Base-by-base conservation (phyloP, 2,329 filamentous ascomycete species). In the Hymenoscyphus linearis region DNA sequence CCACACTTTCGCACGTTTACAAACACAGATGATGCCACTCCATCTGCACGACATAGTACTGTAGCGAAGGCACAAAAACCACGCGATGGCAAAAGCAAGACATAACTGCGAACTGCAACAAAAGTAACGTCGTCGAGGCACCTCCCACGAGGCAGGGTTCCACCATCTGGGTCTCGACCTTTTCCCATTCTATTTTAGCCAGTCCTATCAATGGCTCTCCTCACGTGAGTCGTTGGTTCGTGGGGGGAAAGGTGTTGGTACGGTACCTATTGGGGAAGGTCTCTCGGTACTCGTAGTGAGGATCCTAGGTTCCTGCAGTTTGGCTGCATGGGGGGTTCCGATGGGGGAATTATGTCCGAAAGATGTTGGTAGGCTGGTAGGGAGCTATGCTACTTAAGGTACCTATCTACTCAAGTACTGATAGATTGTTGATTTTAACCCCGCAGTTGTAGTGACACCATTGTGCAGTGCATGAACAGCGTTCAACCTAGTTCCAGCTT, bases 31-130 rank as follows among this genome's bases (percentile, higher is more conserved):
- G 37, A 40, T 47, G 40, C 40, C n/a, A 22, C 40, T 27, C 18
- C 53, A 55, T 25, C 53, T 55, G 53, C 53, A 36, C 35, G 35
- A 36, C 35, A 36, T 36, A 56, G 36, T 37, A 56, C 52, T n/a
- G 31, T 27, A 25, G 16, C 31, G 31, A 31, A 31, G 31, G 31
- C 31, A 31, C 31, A 31, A 31, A 31, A 31, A 31, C 31, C 18
- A 25, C 26, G 25, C 34, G 34, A 18, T 27, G 22, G 34, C 54
- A 56, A 60, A 60, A 55, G 58, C 58, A 60, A 60, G 52, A 56
- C 58, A 60, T 60, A 56, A 59, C 37, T 36, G 52, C 58, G 58
- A 60, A 47, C 18, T 60, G 58, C 58, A 60, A 60, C 58, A 56
- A 60, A 60, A 44, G 16, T 22, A 44, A 7, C 36, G 5, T 16